Evolutionary conservation across 2,329 filamentous ascomycete genomes (phyloP).

Genomic region (Trichoderma sp.): DNA sequence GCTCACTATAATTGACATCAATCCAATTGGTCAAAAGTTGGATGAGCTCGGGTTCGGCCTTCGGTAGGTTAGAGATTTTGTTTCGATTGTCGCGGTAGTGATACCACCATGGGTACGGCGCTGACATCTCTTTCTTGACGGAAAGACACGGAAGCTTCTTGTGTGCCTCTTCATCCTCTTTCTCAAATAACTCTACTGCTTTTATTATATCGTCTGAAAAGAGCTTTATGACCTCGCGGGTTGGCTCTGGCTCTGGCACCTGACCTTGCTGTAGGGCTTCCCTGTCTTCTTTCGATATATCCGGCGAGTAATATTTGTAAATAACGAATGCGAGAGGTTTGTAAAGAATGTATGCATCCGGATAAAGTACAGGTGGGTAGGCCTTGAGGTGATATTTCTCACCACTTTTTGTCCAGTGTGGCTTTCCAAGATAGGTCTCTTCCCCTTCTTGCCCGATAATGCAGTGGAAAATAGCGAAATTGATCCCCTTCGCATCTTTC

Average conservation of each 20-base stretch:
- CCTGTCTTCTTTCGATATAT: background rate
- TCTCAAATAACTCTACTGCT: background rate
- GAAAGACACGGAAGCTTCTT: background rate
- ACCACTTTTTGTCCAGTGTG: background rate
- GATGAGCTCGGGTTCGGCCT: background rate
- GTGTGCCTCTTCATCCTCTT: background rate
- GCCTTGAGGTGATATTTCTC: background rate
- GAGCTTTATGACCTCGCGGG: background rate
- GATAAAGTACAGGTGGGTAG: background rate
- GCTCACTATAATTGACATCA: background rate
- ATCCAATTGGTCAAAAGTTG: background rate
- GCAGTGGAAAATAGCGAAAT: background rate
- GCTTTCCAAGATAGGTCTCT: background rate
- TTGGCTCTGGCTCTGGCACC: background rate
- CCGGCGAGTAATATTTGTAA: background rate
- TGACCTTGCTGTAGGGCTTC: background rate
- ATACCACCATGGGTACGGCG: background rate
- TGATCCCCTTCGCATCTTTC: background rate
- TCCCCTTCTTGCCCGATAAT: background rate
- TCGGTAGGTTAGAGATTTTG: background rate
- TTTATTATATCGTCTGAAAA: background rate
- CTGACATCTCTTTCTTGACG: background rate
- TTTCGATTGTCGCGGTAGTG: background rate
- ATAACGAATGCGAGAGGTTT: background rate
- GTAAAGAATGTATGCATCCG: background rate